Percentiles rank a stretch among this genome's conserved stretches.
Evolutionary conservation across 2,329 filamentous ascomycete genomes (phyloP).

Genomic region (Diaporthe citri): DNA sequence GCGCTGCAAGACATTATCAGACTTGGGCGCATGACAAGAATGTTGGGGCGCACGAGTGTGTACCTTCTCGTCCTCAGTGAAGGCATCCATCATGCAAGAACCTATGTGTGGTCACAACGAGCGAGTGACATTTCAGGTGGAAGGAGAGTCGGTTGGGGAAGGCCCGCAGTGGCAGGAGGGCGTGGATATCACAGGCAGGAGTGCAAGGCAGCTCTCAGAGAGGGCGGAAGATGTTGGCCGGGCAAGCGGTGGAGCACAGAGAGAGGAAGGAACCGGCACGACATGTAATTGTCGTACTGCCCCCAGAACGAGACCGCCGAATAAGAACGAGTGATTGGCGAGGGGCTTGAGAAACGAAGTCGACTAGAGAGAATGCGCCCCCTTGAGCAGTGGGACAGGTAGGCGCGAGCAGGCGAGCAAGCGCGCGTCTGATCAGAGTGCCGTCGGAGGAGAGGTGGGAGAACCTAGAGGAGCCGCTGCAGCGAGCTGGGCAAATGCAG

Average conservation of each 20-base stretch:
- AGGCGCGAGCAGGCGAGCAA: conserved; percentile 46
- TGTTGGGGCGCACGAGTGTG: conserved; percentile 40
- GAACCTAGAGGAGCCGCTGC: conserved; percentile 21
- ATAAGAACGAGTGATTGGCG: conserved; percentile 41
- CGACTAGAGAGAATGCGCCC: conserved; percentile 26
- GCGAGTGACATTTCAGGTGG: conserved; percentile 38
- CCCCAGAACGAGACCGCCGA: conserved; percentile 36
- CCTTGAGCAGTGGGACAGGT: conserved; percentile 33
- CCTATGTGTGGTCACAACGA: conserved; percentile 34
- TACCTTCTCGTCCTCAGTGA: conserved; percentile 68
- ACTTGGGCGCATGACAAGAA: conserved; percentile 28
- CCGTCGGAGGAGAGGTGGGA: conserved; percentile 23
- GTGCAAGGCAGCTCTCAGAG: conserved; percentile 33
- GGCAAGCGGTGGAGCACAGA: conserved; percentile 31
- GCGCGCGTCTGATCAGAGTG: conserved; percentile 51
- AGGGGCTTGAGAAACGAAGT: conserved; percentile 32
- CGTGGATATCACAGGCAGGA: conserved; percentile 26
- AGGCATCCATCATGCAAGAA: conserved; percentile 56
- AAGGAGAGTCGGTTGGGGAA: conserved; percentile 2
- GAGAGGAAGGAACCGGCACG: conserved; percentile 19
- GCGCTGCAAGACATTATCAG: conserved; percentile 55
- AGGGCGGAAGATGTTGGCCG: conserved; percentile 28
- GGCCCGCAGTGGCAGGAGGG: neutral
- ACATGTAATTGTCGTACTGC: conserved; percentile 30
- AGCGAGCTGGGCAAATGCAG: conserved; percentile 31